These are phyloP conservation scores for Rutstroemia sp. DNA, from an alignment of 2,329 filamentous ascomycete genomes.

Conservation along the genomic window DNA sequence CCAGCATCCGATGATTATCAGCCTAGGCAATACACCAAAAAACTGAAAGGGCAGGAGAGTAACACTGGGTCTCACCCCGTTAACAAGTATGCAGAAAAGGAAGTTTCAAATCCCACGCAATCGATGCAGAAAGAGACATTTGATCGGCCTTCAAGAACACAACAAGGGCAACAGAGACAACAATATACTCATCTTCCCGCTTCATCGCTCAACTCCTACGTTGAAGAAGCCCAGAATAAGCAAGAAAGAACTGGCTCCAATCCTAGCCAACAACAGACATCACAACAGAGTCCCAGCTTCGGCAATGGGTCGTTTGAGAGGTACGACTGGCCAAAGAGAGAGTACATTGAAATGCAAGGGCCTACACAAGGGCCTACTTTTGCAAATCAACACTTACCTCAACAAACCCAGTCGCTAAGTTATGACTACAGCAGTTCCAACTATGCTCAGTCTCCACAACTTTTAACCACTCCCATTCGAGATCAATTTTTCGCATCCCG, in stretches of 20 bases:
- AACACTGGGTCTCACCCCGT: neutral
- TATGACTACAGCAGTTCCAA: conserved; percentile 8
- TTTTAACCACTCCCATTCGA: conserved; percentile 5
- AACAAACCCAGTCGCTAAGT: neutral
- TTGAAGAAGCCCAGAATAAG: neutral
- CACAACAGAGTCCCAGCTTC: neutral
- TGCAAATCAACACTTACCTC: neutral
- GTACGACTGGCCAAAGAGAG: conserved; percentile 1
- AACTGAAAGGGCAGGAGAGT: neutral
- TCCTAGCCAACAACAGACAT: neutral
- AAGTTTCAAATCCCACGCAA: neutral
- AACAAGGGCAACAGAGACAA: neutral
- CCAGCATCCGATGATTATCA: conserved; percentile 28
- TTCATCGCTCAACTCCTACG: neutral
- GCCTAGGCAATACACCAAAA: conserved; percentile 22
- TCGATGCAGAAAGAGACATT: neutral
- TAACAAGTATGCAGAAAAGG: conserved; percentile 4
- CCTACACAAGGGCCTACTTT: neutral
- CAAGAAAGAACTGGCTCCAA: neutral
- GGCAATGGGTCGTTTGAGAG: neutral
- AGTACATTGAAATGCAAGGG: neutral
- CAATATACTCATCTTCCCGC: conserved; percentile 2
- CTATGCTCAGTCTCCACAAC: conserved; percentile 8
- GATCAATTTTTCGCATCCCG: conserved; percentile 6
- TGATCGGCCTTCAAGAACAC: neutral